phyloP scores from a whole-genome alignment of 1,139 yeast species.

The Hanseniaspora gamundiae region DNA sequence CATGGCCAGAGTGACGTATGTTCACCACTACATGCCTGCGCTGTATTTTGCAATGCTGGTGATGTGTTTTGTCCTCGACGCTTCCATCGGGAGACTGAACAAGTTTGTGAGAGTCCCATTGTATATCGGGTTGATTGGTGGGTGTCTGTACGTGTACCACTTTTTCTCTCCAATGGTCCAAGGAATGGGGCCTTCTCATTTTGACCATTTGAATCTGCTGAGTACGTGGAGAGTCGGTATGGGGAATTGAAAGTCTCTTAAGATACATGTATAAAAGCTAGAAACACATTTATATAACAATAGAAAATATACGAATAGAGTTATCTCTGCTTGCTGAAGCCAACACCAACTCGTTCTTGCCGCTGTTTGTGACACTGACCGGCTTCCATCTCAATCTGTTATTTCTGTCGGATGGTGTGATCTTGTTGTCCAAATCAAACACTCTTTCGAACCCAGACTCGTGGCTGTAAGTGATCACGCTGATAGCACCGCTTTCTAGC shows the following conservation, averaged over 20 bases:
- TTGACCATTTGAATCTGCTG: slow-evolving; percentile 36
- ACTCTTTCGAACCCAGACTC: slow-evolving; percentile 23
- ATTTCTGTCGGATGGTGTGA: slow-evolving; percentile 51
- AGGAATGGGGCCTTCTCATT: slow-evolving; percentile 43
- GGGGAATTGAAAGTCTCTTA: neutral
- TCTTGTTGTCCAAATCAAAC: slow-evolving; percentile 25
- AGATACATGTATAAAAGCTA: neutral
- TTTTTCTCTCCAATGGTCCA: slow-evolving; percentile 39
- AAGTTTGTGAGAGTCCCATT: slow-evolving; percentile 21
- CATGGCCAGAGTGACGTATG: slow-evolving; percentile 77
- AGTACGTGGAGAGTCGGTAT: slow-evolving; percentile 31
- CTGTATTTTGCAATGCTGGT: slow-evolving; percentile 63
- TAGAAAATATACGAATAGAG: slow-evolving; percentile 47
- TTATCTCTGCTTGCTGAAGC: slow-evolving; percentile 64
- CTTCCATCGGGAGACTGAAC: slow-evolving; percentile 14
- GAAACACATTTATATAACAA: slow-evolving; percentile 13
- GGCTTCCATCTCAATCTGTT: slow-evolving; percentile 47
- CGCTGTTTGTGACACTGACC: slow-evolving; percentile 9
- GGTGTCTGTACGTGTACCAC: slow-evolving; percentile 32
- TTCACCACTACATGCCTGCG: slow-evolving; percentile 76
- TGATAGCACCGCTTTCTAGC: slow-evolving; percentile 49
- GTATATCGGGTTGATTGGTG: slow-evolving; percentile 28
- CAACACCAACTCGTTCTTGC: slow-evolving; percentile 27
- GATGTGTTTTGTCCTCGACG: slow-evolving; percentile 47
- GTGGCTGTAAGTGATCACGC: slow-evolving; percentile 19